Conservation (phyloP, 1,284 basidiomycete genomes). For the Ceratorhiza oryzae-sativae region DNA sequence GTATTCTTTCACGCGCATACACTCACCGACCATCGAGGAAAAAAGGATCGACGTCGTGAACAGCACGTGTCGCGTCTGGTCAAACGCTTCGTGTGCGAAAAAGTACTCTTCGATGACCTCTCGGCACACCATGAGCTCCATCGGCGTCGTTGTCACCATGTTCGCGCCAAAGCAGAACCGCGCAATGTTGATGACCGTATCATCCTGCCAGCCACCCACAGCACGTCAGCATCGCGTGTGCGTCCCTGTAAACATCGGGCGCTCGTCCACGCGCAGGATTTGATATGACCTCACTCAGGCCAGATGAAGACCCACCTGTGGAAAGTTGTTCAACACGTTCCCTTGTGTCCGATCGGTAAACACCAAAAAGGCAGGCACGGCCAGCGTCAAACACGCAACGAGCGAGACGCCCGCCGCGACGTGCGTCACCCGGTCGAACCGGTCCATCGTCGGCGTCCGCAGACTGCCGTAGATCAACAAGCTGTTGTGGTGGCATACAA, state of each 20-base stretch:
- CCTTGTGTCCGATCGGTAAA: conserved; percentile 96
- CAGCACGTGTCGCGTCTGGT: conserved; percentile 83
- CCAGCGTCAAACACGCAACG: conserved; percentile 81
- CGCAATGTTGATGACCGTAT: conserved; percentile 90
- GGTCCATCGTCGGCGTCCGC: conserved; percentile 90
- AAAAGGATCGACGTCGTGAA: conserved; percentile 89
- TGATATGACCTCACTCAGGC: conserved; percentile 33
- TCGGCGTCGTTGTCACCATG: conserved; percentile 96
- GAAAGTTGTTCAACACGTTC: conserved; percentile 94
- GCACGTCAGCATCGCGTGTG: neutral
- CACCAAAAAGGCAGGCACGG: conserved; percentile 88
- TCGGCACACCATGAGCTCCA: conserved; percentile 93
- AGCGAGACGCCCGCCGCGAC: conserved; percentile 85
- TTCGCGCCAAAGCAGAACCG: conserved; percentile 96
- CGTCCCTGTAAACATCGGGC: neutral
- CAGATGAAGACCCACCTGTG: conserved; percentile 58
- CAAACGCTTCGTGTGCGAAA: conserved; percentile 85
- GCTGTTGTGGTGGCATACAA: conserved; percentile 93
- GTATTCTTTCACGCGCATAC: conserved; percentile 12
- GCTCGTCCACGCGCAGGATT: conserved; percentile 24
- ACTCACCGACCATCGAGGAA: conserved; percentile 81
- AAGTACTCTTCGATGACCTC: conserved; percentile 95
- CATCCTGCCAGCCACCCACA: conserved; percentile 58
- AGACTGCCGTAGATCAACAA: conserved; percentile 94
- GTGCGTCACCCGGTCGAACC: conserved; percentile 93